A percentile compares a stretch with the other conserved stretches of the same genome.
phyloP scores from a whole-genome alignment of 768 basidiomycete genomes.

The Leucocoprinus birnbaumii region DNA sequence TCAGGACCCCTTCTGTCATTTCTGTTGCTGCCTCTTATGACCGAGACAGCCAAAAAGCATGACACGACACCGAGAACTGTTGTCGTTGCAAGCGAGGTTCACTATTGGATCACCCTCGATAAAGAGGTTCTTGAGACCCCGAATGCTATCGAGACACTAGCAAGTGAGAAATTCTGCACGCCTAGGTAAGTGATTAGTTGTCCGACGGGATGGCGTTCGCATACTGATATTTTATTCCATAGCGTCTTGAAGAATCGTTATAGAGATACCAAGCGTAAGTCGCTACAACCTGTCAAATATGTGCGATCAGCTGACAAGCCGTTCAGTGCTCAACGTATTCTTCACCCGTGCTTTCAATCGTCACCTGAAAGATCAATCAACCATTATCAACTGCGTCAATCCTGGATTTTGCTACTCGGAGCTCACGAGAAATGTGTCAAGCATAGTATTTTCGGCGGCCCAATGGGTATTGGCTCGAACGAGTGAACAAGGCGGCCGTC shows the following conservation, averaged over 20 bases:
- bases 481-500: constrained; percentile 34
- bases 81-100: constrained; percentile 37
- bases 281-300: neutral
- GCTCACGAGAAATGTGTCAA: constrained; percentile 18
- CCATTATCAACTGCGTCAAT: constrained; percentile 36
- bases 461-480: constrained; percentile 29
- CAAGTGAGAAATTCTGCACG: constrained; percentile 25
- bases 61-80: constrained; percentile 28
- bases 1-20: constrained; percentile 34
- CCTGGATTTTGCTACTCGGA: constrained; percentile 43
- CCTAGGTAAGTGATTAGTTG: neutral
- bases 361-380: constrained; percentile 22
- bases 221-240: no score
- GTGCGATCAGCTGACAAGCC: no score
- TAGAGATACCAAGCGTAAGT: constrained; percentile 29
- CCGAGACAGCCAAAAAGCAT: constrained; percentile 27
- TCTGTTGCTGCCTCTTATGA: constrained; percentile 36
- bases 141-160: constrained; percentile 27
- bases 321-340: constrained; percentile 38
- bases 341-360: constrained; percentile 35
- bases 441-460: neutral
- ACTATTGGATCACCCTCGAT: constrained; percentile 25
- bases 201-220: no score
- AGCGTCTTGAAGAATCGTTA: constrained; percentile 20
- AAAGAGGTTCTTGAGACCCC: constrained; percentile 17